These are phyloP conservation scores for Orbilia ellipsospora DNA, from an alignment of 2,329 filamentous ascomycete species.

Conservation along the genomic window DNA sequence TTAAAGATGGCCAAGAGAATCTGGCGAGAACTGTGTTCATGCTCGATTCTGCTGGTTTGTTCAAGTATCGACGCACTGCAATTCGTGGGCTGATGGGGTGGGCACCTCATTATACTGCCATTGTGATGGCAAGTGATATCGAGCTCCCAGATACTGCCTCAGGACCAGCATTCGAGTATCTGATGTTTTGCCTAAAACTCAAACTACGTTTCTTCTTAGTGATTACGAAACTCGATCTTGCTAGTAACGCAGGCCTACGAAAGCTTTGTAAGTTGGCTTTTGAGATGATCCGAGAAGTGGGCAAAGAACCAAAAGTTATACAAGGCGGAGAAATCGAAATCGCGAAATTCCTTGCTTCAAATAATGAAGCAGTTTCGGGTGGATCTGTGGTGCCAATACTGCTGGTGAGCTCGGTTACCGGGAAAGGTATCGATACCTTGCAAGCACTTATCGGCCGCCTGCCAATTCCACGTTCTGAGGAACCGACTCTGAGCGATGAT, in stretches of 20 bases:
- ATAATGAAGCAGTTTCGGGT: constrained; percentile 50
- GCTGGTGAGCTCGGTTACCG: constrained; percentile 86
- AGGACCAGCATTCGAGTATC: constrained; percentile 67
- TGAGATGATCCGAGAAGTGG: constrained; percentile 78
- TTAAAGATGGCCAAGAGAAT: constrained; percentile 60
- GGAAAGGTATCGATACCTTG: constrained; percentile 80
- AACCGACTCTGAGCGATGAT: constrained; percentile 63
- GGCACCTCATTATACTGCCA: constrained; percentile 91
- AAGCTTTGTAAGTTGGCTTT: constrained; percentile 78
- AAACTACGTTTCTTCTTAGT: constrained; percentile 80
- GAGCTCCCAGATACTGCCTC: constrained; percentile 73
- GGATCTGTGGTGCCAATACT: constrained; percentile 78
- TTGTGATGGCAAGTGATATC: constrained; percentile 87
- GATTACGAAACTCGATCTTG: constrained; percentile 90
- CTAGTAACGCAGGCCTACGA: constrained; percentile 76
- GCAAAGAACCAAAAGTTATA: constrained; percentile 71
- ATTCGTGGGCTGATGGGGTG: constrained; percentile 91
- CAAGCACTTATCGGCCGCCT: constrained; percentile 83
- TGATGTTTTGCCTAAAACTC: constrained; percentile 85
- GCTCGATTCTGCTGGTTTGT: constrained; percentile 90
- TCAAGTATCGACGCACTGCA: constrained; percentile 87
- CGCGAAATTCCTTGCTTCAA: constrained; percentile 58
- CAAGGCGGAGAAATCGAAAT: constrained; percentile 60
- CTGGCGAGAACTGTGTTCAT: constrained; percentile 83
- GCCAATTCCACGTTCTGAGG: constrained; percentile 73